phyloP scores from a whole-genome alignment of 331 rosid genomes.

The Dryas integrifolia region DNA sequence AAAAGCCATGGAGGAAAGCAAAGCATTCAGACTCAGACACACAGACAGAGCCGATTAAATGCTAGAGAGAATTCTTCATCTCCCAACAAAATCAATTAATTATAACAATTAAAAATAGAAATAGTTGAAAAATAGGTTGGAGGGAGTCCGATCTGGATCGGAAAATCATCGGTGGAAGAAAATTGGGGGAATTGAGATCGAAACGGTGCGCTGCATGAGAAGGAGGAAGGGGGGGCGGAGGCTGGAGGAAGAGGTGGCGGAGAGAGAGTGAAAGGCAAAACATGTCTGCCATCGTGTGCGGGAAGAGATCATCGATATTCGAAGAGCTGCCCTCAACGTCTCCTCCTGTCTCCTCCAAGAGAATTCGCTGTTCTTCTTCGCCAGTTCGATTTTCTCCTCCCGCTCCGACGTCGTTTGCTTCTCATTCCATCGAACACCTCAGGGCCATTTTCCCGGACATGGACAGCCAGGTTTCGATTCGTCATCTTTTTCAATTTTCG shows the following conservation, averaged over 20 bases:
- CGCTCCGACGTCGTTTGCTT: constrained; percentile 19
- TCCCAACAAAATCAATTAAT: neutral
- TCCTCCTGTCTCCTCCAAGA: constrained; percentile 63
- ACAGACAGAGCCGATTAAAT: neutral
- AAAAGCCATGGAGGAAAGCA: neutral
- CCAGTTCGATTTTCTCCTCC: constrained; percentile 51
- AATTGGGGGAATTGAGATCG: constrained; percentile 3
- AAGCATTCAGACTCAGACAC: neutral
- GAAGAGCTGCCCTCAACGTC: constrained; percentile 54
- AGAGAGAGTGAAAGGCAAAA: constrained; percentile 54
- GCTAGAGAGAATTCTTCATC: neutral
- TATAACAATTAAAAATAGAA: neutral
- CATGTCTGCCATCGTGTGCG: constrained; percentile 95
- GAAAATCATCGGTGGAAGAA: neutral
- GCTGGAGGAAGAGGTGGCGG: constrained; percentile 30
- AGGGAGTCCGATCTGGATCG: constrained; percentile 8
- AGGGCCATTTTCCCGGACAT: constrained; percentile 59
- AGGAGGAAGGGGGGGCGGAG: constrained; percentile 26
- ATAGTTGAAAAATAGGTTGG: neutral
- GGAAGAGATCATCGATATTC: constrained; percentile 97
- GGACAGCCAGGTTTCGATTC: constrained; percentile 63
- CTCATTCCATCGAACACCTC: constrained; percentile 47
- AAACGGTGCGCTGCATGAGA: constrained; percentile 50
- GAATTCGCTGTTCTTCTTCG: constrained; percentile 68
- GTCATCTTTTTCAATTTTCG: neutral